Base-by-base conservation (phyloP, 2,329 filamentous ascomycete species). In the Diaporthe citrichinensis region DNA sequence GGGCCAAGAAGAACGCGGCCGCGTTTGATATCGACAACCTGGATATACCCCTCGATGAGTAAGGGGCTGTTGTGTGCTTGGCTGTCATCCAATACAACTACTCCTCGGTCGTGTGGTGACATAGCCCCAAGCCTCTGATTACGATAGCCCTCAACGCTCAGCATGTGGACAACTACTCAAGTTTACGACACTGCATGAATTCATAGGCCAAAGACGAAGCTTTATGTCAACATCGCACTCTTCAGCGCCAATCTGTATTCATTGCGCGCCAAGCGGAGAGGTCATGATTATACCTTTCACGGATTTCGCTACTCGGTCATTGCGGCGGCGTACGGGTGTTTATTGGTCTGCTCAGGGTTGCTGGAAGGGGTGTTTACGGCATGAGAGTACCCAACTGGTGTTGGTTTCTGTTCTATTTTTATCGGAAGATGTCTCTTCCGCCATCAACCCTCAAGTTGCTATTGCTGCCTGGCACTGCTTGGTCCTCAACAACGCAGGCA, bases 1-100 rank as follows among this genome's bases (percentile, higher is more conserved):
- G 97, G 97, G 95, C 95, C 75, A 98, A 98, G 89, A 94, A 93
- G 84, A 94, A 94, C 80, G 90, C 90, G 4, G 81, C 84, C 39
- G 82, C 87, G 71, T 91, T 92, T 76, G 90, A 88, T 77, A 87
- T 93, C 76, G 83, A 83, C 39, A 87, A 91, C 76, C 69, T 77
- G 20, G 69, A 85, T 85, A 34, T 82, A 88, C 59, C 80, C 89
- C 72, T 85, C 86, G 59, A 84, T 91, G 76, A 89, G 91, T 76
- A 86, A 90, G 76, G 82, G 88, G 76, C 81, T n/a, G 39, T 58
- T 49, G 17, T 31, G n/a, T 49, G 71, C 39, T 71, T 67, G 51
- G 41, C 53, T 72, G 53, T 71, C 39, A 46, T 17, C n/a, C 49
- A 71, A 72, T n/a, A 55, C 34, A 34, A 69, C 53, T 36, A 58